Evolutionary conservation across 2,329 filamentous ascomycete species (phyloP).

Genomic region (Aaosphaeria arxii): DNA sequence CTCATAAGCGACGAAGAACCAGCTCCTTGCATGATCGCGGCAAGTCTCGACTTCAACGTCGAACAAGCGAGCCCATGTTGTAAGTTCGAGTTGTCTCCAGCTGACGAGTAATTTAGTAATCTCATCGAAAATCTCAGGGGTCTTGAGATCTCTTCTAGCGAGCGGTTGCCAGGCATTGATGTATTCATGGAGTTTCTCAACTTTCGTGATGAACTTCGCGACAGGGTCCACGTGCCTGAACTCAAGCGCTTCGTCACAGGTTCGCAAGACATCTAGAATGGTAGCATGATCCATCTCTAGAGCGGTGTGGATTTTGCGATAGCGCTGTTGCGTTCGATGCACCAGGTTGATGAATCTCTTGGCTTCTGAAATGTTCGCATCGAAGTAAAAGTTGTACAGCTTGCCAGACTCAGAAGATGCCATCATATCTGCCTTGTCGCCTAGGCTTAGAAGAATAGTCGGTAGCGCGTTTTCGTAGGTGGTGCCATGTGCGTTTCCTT

Average conservation of each 20-base stretch:
- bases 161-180: slow-evolving; percentile 96
- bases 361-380: slow-evolving; percentile 73
- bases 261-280: slow-evolving; percentile 72
- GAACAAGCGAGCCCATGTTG: slow-evolving; percentile 86
- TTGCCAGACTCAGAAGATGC: slow-evolving; percentile 27
- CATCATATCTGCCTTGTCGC: slow-evolving; percentile 54
- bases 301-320: slow-evolving; percentile 62
- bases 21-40: slow-evolving; percentile 74
- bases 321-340: slow-evolving; percentile 66
- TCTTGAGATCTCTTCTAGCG: slow-evolving; percentile 76
- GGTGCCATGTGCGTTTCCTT: slow-evolving; percentile 20
- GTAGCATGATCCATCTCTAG: slow-evolving; percentile 71
- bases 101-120: slow-evolving; percentile 77
- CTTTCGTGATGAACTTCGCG: slow-evolving; percentile 77
- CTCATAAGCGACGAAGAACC: slow-evolving; percentile 98
- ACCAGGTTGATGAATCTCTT: slow-evolving; percentile 70
- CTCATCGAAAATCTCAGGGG: slow-evolving; percentile 67
- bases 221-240: slow-evolving; percentile 79
- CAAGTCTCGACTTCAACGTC: slow-evolving; percentile 79
- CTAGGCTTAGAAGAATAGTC: slow-evolving; percentile 62
- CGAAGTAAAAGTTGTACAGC: slow-evolving; percentile 83
- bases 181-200: slow-evolving; percentile 81
- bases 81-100: slow-evolving; percentile 88
- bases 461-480: slow-evolving; percentile 57
- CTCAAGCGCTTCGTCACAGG: slow-evolving; percentile 71